These are phyloP conservation scores for Arabidopsis lyrata DNA, from an alignment of 441 rosid species.

Conservation along the genomic window DNA sequence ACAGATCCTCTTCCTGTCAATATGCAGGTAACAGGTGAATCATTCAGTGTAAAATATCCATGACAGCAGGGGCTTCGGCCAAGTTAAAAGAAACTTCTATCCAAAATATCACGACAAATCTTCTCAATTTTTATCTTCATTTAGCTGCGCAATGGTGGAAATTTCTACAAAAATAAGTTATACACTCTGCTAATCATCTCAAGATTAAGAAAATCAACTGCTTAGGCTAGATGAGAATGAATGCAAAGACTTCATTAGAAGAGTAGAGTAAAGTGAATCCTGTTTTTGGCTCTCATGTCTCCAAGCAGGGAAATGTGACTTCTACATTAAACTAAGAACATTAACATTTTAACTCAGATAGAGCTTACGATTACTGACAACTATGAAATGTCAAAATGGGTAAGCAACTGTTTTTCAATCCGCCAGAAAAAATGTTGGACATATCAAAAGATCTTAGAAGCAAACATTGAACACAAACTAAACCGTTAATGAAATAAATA, in stretches of 20 bases:
- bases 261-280: constrained; percentile 3
- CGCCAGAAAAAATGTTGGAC: neutral
- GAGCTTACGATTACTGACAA: constrained; percentile 17
- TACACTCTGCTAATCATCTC: constrained; percentile 15
- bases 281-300: constrained; percentile 8
- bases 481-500: neutral
- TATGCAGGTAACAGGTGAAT: constrained; percentile 30
- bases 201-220: neutral
- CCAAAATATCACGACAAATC: constrained; percentile 6
- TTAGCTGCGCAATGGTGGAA: neutral
- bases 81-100: constrained; percentile 13
- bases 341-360: constrained; percentile 20
- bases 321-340: constrained; percentile 16
- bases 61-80: constrained; percentile 1
- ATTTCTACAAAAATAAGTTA: constrained; percentile 11
- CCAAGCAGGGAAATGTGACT: constrained; percentile 28
- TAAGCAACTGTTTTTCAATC: constrained; percentile 12
- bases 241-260: constrained; percentile 2
- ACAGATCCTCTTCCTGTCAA: constrained; percentile 94
- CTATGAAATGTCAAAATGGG: constrained; percentile 7
- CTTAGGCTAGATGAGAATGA: constrained; percentile 9
- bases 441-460: constrained; percentile 20
- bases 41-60: constrained; percentile 14
- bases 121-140: constrained; percentile 5
- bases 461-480: neutral